Evolutionary conservation across 179 eudicot species (phyloP).

Genomic region (Gypsophila paniculata): DNA sequence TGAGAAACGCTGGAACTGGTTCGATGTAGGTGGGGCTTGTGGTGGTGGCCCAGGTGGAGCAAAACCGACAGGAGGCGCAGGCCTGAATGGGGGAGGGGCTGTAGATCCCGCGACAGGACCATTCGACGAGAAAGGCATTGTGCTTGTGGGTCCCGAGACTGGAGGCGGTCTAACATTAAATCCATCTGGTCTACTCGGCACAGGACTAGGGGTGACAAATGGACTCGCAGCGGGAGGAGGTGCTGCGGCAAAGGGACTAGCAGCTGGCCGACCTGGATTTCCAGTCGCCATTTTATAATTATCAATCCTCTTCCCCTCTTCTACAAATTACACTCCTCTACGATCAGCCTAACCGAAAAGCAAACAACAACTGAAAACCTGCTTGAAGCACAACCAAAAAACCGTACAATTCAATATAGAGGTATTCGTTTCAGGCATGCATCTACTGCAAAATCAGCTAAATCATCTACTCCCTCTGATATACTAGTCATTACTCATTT

Average conservation of each 20-base stretch:
- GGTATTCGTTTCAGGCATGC: background rate
- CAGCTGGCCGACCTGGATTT: slow-evolving; percentile 54
- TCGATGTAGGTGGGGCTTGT: slow-evolving; percentile 45
- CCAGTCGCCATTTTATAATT: slow-evolving; percentile 58
- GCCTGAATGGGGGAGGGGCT: slow-evolving; percentile 26
- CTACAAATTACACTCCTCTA: slow-evolving; percentile 15
- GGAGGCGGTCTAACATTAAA: slow-evolving; percentile 48
- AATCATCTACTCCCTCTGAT: background rate
- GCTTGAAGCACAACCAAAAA: background rate
- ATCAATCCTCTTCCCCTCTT: slow-evolving; percentile 23
- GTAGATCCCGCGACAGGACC: slow-evolving; percentile 31
- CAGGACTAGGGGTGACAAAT: slow-evolving; percentile 47
- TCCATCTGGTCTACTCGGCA: slow-evolving; percentile 46
- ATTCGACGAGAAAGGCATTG: slow-evolving; percentile 31
- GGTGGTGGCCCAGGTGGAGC: slow-evolving; percentile 44
- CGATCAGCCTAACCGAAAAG: slow-evolving; percentile 12
- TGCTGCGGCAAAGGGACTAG: slow-evolving; percentile 58
- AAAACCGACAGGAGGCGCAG: slow-evolving; percentile 24
- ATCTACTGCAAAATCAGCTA: slow-evolving; percentile 1
- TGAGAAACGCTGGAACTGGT: slow-evolving; percentile 52
- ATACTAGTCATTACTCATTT: too few relatives aligned
- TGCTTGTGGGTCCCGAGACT: slow-evolving; percentile 23
- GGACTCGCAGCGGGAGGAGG: slow-evolving; percentile 49
- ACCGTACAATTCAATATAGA: slow-evolving; percentile 15
- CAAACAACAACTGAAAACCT: background rate